A percentile compares a stretch with the other conserved stretches of the same genome.
Conservation (phyloP, 192 early-diverging fungal genomes). For the Phlyctochytrium planicorne region DNA sequence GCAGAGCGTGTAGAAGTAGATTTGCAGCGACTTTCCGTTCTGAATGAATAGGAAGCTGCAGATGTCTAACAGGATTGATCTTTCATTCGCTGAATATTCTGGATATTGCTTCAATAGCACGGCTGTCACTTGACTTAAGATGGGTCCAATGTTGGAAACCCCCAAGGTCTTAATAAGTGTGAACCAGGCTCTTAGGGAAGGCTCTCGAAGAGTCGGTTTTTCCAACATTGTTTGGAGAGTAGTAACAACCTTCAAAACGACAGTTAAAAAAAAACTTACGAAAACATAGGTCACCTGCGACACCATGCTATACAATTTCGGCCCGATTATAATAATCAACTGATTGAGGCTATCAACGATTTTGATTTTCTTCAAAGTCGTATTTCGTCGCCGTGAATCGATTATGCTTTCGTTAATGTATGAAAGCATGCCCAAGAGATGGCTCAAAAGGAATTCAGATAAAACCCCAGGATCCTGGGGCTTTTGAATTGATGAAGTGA, state of each 20-base stretch:
- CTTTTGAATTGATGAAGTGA: neutral
- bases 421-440: slow-evolving; percentile 38
- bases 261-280: slow-evolving; percentile 4
- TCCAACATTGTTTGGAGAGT: slow-evolving; percentile 44
- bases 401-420: slow-evolving; percentile 32
- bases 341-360: slow-evolving; percentile 26
- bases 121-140: slow-evolving; percentile 34
- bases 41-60: slow-evolving; percentile 34
- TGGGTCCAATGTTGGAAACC: slow-evolving; percentile 17
- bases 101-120: slow-evolving; percentile 21
- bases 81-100: slow-evolving; percentile 21
- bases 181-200: slow-evolving; percentile 37
- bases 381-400: neutral
- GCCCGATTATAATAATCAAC: slow-evolving; percentile 37
- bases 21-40: slow-evolving; percentile 6
- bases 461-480: slow-evolving; percentile 4
- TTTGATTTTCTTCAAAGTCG: slow-evolving; percentile 19
- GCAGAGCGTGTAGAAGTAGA: slow-evolving; percentile 22
- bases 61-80: slow-evolving; percentile 21
- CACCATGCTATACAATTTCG: slow-evolving; percentile 3
- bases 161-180: slow-evolving; percentile 31
- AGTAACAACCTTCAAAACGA: slow-evolving; percentile 32
- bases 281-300: neutral
- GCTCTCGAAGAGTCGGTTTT: slow-evolving; percentile 13
- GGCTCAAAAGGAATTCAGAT: slow-evolving; percentile 28